Evolutionary conservation across 2,329 filamentous ascomycete genomes (phyloP).

Genomic region (Colletotrichum acutatum): DNA sequence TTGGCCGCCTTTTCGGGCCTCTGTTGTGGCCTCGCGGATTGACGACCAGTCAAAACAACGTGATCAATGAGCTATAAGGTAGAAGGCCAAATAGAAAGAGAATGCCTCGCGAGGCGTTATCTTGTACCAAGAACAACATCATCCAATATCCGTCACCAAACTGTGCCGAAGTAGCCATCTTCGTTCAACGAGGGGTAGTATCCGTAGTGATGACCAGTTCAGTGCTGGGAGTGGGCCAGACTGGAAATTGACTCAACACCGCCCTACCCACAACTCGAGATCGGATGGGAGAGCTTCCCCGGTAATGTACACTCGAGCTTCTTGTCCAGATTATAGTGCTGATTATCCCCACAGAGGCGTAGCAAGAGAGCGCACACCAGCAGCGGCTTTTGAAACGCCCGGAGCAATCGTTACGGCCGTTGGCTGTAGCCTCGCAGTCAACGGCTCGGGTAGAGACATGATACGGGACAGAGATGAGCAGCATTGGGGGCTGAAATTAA

Average conservation of each 20-base stretch:
- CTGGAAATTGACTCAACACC: neutral
- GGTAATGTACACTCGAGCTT: neutral
- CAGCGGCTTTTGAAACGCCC: conserved; percentile 21
- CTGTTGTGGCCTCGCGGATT: conserved; percentile 20
- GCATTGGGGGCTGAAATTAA: conserved; percentile 6
- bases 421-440: conserved; percentile 10
- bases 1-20: conserved; percentile 33
- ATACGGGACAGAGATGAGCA: neutral
- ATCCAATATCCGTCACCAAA: neutral
- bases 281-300: neutral
- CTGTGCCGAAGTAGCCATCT: neutral
- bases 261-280: neutral
- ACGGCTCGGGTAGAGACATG: neutral
- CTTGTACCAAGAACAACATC: conserved; percentile 3
- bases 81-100: neutral
- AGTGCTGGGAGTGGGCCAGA: conserved; percentile 9
- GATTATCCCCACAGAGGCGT: conserved; percentile 30
- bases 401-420: conserved; percentile 28
- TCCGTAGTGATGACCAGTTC: neutral
- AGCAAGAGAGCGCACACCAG: conserved; percentile 13
- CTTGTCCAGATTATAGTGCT: conserved; percentile 23
- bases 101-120: conserved; percentile 28
- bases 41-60: conserved; percentile 22
- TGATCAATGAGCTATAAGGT: conserved; percentile 4
- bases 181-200: neutral